Percentiles rank a stretch among this genome's conserved stretches.
These are phyloP conservation scores for Pelagophyceae sp. DNA, from an alignment of 352 stramenopile species.

Conservation along the genomic window DNA sequence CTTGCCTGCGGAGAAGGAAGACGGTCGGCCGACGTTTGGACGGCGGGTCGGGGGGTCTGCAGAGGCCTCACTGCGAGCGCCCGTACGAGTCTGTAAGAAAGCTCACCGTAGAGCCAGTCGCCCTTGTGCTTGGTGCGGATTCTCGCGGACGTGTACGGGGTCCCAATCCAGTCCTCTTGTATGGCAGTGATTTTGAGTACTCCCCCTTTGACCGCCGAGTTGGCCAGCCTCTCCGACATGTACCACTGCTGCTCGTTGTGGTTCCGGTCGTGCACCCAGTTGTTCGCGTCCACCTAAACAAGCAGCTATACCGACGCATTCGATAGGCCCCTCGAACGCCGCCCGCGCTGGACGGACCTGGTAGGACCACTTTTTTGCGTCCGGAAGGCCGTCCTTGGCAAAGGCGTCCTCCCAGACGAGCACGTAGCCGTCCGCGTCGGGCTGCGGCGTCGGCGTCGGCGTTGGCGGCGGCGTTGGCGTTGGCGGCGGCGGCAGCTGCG, in stretches of 20 bases:
- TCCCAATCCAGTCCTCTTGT: constrained; percentile 1
- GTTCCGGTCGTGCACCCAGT: constrained; percentile 14
- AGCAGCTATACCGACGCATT: too few species aligned
- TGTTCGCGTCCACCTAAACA: constrained; percentile 38
- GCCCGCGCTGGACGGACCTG: too few species aligned
- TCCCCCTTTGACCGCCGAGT: constrained; percentile 26
- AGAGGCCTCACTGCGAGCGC: too few species aligned
- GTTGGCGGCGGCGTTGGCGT: too few species aligned
- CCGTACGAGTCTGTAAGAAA: too few species aligned
- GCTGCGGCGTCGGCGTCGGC: too few species aligned
- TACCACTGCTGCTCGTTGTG: constrained; percentile 41
- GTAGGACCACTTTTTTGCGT: constrained; percentile 34
- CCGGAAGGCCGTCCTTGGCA: constrained; percentile 24
- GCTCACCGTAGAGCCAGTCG: constrained; percentile 23
- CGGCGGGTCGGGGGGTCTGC: too few species aligned
- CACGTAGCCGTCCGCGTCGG: not conserved
- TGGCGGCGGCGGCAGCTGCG: too few species aligned
- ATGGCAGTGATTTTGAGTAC: constrained; percentile 31
- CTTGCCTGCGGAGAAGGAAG: too few species aligned
- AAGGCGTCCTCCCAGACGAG: constrained; percentile 46
- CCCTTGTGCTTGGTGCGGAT: constrained; percentile 29
- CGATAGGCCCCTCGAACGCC: too few species aligned
- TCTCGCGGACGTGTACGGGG: constrained; percentile 33
- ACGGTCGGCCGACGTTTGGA: too few species aligned
- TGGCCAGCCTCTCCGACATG: constrained; percentile 21